Evolutionary conservation across 352 stramenopile species (phyloP).

Genomic region (Phytophthora foliorum): DNA sequence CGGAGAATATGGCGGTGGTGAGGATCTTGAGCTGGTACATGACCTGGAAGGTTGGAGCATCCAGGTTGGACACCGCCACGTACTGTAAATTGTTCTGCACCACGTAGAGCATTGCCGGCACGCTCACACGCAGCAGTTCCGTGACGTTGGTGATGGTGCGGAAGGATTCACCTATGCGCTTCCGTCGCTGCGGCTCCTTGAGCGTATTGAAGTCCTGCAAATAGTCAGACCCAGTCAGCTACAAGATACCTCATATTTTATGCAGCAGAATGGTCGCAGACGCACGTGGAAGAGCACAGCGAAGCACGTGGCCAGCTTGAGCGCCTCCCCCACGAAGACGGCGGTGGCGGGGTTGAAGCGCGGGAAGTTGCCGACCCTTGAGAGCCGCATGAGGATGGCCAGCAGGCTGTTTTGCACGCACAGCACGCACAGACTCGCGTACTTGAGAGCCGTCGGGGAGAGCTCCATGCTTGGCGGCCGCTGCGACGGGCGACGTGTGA

Average conservation of each 20-base stretch:
- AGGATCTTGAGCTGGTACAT: slow-evolving; percentile 92
- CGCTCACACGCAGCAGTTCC: slow-evolving; percentile 79
- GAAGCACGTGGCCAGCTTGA: slow-evolving; percentile 71
- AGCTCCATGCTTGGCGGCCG: slow-evolving; percentile 30
- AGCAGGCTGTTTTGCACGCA: slow-evolving; percentile 85
- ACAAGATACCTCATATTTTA: not conserved
- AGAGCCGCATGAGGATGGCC: slow-evolving; percentile 86
- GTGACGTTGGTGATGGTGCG: slow-evolving; percentile 64
- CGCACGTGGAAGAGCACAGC: slow-evolving; percentile 57
- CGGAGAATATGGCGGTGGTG: slow-evolving; percentile 88
- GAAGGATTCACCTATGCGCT: slow-evolving; percentile 37
- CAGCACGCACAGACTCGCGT: slow-evolving; percentile 78
- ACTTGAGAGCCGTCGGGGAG: slow-evolving; percentile 70
- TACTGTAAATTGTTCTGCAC: slow-evolving; percentile 91
- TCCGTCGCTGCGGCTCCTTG: slow-evolving; percentile 33
- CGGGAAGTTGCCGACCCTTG: slow-evolving; percentile 69
- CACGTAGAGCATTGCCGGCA: slow-evolving; percentile 83
- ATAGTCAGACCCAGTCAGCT: slow-evolving; percentile 10
- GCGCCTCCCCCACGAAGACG: slow-evolving; percentile 75
- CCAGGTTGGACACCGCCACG: slow-evolving; percentile 82
- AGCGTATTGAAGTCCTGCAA: slow-evolving; percentile 40
- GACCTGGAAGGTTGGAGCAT: slow-evolving; percentile 84
- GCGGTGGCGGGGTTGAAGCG: slow-evolving; percentile 83
- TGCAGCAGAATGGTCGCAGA: not conserved
- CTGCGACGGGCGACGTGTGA: not conserved